phyloP scores from a whole-genome alignment of 148 eudicot species.

The Rhododendron simsii region DNA sequence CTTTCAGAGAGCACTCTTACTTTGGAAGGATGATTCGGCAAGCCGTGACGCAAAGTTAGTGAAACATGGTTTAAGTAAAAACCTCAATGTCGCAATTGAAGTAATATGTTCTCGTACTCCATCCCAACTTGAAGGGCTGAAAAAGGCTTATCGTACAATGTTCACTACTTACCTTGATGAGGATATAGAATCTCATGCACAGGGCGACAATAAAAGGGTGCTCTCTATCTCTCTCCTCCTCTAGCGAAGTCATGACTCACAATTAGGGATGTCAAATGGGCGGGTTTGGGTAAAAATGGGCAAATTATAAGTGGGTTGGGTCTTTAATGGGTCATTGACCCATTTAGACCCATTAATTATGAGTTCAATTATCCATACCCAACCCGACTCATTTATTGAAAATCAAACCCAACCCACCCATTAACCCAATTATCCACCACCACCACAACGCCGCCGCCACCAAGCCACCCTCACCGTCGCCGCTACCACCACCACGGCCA shows the following conservation, averaged over 20 bases:
- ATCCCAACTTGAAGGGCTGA: slow-evolving; percentile 58
- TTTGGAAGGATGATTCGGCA: slow-evolving; percentile 74
- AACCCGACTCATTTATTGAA: no score
- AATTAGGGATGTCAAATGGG: no score
- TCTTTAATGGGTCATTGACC: no score
- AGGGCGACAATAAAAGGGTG: slow-evolving; percentile 64
- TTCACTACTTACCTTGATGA: slow-evolving; percentile 55
- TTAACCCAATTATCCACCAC: no score
- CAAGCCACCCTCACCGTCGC: no score
- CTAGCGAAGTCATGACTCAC: neutral
- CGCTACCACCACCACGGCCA: no score
- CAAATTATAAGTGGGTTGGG: no score
- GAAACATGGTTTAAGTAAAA: slow-evolving; percentile 20
- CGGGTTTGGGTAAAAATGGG: no score
- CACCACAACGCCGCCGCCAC: no score
- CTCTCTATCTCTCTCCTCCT: neutral
- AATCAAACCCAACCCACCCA: no score
- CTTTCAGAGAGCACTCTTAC: neutral
- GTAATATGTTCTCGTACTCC: slow-evolving; percentile 80
- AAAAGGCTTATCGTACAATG: slow-evolving; percentile 42
- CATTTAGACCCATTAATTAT: no score
- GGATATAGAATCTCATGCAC: slow-evolving; percentile 45
- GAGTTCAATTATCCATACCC: no score
- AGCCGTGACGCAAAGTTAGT: slow-evolving; percentile 61
- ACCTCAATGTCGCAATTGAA: slow-evolving; percentile 60